Evolutionary conservation across 371 early-diverging fungal species (phyloP), one percentile per base, ranked within the genome.

Genomic region (Saksenaea oblongispora): DNA sequence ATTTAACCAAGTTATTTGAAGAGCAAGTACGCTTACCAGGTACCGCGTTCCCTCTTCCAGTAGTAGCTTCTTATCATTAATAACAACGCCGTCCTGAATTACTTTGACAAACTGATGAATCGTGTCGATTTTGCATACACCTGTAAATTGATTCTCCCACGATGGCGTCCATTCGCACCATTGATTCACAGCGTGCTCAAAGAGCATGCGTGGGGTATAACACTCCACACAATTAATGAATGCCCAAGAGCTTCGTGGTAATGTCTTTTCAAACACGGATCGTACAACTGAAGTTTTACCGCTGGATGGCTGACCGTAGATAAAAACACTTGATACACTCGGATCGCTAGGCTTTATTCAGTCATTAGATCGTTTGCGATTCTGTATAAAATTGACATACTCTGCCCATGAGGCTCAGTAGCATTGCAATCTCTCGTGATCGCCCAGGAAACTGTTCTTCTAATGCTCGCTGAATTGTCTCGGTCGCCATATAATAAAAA

Each of bases 211-310:
- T 15, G 87, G 87, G 0, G 91, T 87, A 64, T 87, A 87, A 57
- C 88, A 86, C 68, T 91, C 92, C 2, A 91, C 78, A 64, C 92
- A 89, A 72, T 89, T 88, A 17, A 93, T 71, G 65, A 80, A 86
- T 5, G 89, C 88, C 57, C 77, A 78, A 36, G 62, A 67, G 41
- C 59, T 71, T 3, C 73, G 74, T 1, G 35, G 44, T 9, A 71
- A 35, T 0, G 68, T 36, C 28, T 66, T 59, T 15, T 75, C 69
- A 9, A 85, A 58, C 7, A 84, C 60, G 2, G 77, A 70, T 10
- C 76, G 78, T 5, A 89, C 63, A 10, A 93, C 78, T 1, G 84
- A 63, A 0, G 91, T 91, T 65, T 95, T 95, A 47, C 93, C 95
- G 1, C 91, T 87, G 1, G 92, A 86, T 0, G 90, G 80, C 58